These are phyloP conservation scores for Solanum hybrid DNA, from an alignment of 305 asterid genomes.

Conservation along the genomic window DNA sequence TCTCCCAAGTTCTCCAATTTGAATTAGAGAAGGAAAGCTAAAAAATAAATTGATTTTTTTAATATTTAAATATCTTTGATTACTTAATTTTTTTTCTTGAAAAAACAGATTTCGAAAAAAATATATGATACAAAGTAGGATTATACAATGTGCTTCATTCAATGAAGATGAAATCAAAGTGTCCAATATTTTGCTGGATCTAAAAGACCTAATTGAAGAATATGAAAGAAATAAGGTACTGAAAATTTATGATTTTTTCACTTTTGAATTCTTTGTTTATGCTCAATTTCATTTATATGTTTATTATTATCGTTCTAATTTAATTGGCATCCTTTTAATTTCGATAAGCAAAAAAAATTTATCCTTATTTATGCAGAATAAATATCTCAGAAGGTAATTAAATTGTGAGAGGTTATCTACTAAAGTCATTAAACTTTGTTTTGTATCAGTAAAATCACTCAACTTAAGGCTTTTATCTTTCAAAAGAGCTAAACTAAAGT, in stretches of 20 bases:
- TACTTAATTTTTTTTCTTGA: neutral
- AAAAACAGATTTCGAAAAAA: too few relatives aligned
- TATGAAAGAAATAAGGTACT: slow-evolving; percentile 13
- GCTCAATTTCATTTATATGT: neutral
- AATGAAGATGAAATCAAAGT: neutral
- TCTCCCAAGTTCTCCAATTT: neutral
- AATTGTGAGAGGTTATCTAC: neutral
- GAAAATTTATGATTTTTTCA: neutral
- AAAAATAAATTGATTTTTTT: too few relatives aligned
- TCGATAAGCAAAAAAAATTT: neutral
- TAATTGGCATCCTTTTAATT: neutral
- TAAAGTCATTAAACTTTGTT: neutral
- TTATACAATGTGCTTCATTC: neutral
- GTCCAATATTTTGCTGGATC: neutral
- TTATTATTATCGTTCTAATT: neutral
- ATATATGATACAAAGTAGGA: neutral
- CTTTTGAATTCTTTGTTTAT: neutral
- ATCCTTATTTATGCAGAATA: neutral
- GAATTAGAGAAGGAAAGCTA: neutral
- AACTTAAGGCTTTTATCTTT: neutral
- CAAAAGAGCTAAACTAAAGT: neutral
- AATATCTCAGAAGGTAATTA: neutral
- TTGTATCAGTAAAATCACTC: neutral
- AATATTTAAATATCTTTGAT: neutral
- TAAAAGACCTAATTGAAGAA: neutral